Evolutionary conservation across 2,329 filamentous ascomycete species (phyloP).

Genomic region (Chaetomium sp.): DNA sequence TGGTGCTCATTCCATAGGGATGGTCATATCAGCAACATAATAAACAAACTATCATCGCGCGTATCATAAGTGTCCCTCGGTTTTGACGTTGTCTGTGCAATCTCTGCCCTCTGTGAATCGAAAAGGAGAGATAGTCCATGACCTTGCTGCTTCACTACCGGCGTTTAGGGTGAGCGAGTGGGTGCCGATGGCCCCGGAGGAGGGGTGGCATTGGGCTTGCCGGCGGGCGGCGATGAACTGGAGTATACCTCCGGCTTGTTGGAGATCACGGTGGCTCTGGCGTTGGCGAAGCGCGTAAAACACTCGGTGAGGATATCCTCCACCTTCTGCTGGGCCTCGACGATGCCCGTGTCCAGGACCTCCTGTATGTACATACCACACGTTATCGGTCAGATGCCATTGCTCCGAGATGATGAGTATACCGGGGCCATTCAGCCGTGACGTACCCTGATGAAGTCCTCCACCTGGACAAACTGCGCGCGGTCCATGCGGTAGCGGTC

Average conservation of each 20-base stretch:
- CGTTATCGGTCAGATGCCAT: background rate
- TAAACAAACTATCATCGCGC: background rate
- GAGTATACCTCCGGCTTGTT: conserved; percentile 47
- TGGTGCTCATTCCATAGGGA: background rate
- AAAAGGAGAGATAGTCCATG: background rate
- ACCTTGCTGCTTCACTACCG: background rate
- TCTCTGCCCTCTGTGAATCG: background rate
- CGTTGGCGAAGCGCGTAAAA: conserved; percentile 49
- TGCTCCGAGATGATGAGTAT: background rate
- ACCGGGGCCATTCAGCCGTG: background rate
- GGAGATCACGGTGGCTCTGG: conserved; percentile 50
- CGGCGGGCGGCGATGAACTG: background rate
- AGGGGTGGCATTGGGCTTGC: background rate
- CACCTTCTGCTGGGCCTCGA: conserved; percentile 46
- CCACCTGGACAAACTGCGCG: conserved; percentile 52
- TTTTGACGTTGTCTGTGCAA: background rate
- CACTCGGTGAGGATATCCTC: conserved; percentile 53
- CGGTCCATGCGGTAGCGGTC: conserved; percentile 54
- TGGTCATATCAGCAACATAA: background rate
- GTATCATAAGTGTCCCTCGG: background rate
- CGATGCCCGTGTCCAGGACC: conserved; percentile 52
- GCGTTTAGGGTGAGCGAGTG: background rate
- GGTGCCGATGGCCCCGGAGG: background rate
- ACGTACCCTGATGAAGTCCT: conserved; percentile 49
- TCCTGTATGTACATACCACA: conserved; percentile 41